Conservation (phyloP, 2,329 filamentous ascomycete genomes). For the Cladosporium sp. region DNA sequence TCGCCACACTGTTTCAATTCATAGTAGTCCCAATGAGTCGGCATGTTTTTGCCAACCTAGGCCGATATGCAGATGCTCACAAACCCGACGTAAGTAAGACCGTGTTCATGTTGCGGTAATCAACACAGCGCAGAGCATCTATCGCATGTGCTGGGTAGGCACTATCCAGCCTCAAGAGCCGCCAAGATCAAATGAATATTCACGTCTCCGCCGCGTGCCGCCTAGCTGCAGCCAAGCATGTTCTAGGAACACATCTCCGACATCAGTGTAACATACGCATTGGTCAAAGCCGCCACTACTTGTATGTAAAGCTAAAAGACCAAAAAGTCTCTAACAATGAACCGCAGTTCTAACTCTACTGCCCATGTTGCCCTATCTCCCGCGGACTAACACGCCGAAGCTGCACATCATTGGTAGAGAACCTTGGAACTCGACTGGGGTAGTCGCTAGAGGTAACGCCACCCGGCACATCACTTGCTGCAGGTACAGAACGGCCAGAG, state of each 20-base stretch:
- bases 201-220: background rate
- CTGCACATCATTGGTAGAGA: background rate
- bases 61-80: background rate
- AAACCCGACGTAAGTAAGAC: background rate
- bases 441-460: background rate
- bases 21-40: background rate
- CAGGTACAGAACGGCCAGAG: background rate
- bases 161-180: background rate
- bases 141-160: background rate
- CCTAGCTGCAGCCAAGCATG: background rate
- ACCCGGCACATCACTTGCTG: constrained; percentile 4
- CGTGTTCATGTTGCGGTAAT: background rate
- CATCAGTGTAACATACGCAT: background rate
- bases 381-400: background rate
- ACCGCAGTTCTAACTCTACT: background rate
- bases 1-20: background rate
- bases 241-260: background rate
- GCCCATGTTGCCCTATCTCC: background rate
- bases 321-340: background rate
- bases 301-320: background rate
- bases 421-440: background rate
- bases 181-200: background rate
- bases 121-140: background rate
- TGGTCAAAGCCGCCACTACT: background rate
- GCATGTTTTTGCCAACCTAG: background rate